Base-by-base conservation (phyloP, 2,329 filamentous ascomycete species). In the Thelonectria rubi region DNA sequence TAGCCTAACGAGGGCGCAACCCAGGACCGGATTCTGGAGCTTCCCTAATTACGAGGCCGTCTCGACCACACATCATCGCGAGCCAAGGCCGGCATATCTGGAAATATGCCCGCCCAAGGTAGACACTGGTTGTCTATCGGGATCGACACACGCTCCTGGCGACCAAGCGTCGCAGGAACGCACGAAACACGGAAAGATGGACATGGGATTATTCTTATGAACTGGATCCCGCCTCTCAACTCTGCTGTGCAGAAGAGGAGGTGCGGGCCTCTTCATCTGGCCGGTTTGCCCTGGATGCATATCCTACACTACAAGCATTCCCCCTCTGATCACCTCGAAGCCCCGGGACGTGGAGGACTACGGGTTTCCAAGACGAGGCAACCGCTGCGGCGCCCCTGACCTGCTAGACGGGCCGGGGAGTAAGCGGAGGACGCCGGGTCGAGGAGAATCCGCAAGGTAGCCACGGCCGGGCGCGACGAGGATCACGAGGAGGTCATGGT, bases 101-200 rank as follows among this genome's bases (percentile, higher is more conserved):
- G 76, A 65, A 47, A 78, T 80, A 76, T 73, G 51, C 55, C 62
- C 68, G 68, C 64, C 64, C 69, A 73, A 72, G n/a, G 69, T 74
- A 73, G 79, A 76, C 80, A 81, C 79, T 78, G 79, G 78, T 62
- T 82, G 80, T 80, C 77, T 73, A 4, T 78, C 75, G 77, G 74
- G 73, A 74, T 70, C 67, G 72, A 67, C 70, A 64, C 55, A 62
- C 64, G 59, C 53, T 40, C 47, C 48, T 32, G 50, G 50, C 54
- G 58, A 60, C 57, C 39, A 17, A 46, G 51, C 9, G 32, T 60
- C 32, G 43, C 40, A 53, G 53, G 53, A 55, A 46, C 43, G 58
- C 65, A 65, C n/a, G 58, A 51, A 60, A 69, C 58, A 59, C 63
- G 73, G 70, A 73, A 73, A 71, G 71, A 64, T 58, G 69, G 71